These are phyloP conservation scores for Yamadazyma jaroonii DNA, from an alignment of 1,139 yeast genomes.

Conservation along the genomic window DNA sequence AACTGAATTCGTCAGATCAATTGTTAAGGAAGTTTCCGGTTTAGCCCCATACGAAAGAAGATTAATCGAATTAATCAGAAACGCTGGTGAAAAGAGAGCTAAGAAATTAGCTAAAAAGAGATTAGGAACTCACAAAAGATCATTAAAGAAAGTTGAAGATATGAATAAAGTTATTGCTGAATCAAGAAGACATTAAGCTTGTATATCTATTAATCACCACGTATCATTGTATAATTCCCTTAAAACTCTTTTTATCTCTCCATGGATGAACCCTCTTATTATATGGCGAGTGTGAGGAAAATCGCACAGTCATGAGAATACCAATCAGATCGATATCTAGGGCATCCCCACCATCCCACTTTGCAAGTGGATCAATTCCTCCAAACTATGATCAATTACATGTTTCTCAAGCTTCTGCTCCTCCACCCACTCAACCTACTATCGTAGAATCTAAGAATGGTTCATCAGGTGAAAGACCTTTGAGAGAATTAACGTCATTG, in stretches of 20 bases:
- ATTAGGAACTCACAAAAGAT: conserved; percentile 99
- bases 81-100: conserved; percentile 99
- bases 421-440: background rate
- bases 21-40: conserved; percentile 97
- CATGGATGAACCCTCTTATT: too few species aligned
- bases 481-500: conserved; percentile 32
- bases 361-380: conserved; percentile 16
- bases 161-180: conserved; percentile 96
- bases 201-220: conserved; percentile 10
- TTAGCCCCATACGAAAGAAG: conserved; percentile 99
- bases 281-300: background rate
- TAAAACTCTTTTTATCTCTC: too few species aligned
- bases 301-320: conserved; percentile 3
- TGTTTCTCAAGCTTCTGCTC: background rate
- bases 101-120: conserved; percentile 99
- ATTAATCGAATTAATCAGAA: conserved; percentile 98
- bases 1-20: conserved; percentile 91
- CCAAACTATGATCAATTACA: conserved; percentile 13
- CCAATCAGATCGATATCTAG: conserved; percentile 4
- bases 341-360: conserved; percentile 18
- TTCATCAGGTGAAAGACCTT: conserved; percentile 9
- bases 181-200: conserved; percentile 74
- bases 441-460: background rate
- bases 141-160: conserved; percentile 99
- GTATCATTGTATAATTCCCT: conserved; percentile 5